phyloP scores from a whole-genome alignment of 2,329 filamentous ascomycete genomes.

The Penicillium sp. region DNA sequence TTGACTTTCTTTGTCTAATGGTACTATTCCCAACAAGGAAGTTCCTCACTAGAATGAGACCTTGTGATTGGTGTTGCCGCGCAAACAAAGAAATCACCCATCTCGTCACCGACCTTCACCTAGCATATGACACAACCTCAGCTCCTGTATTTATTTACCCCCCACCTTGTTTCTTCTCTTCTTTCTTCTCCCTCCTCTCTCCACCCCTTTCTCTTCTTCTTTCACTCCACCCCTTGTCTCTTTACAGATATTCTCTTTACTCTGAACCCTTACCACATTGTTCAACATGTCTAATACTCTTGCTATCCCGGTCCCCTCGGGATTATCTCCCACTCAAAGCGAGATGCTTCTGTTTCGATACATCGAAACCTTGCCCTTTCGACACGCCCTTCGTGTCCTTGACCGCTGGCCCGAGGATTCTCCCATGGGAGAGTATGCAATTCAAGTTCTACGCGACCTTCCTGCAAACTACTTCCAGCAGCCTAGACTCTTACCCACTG shows the following conservation, averaged over 20 bases:
- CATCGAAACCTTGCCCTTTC: neutral
- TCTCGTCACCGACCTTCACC: neutral
- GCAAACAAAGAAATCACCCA: conserved; percentile 1
- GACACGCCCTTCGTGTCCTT: neutral
- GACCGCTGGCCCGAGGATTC: neutral
- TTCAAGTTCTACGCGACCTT: neutral
- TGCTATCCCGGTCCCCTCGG: neutral
- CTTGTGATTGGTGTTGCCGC: neutral
- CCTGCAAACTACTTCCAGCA: neutral
- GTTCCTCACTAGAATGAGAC: neutral
- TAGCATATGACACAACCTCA: neutral
- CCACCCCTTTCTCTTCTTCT: neutral
- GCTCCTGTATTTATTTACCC: neutral
- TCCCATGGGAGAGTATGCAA: neutral
- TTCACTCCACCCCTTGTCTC: neutral
- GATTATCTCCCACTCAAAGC: neutral
- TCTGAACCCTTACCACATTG: neutral
- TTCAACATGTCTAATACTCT: neutral
- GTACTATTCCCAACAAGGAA: neutral
- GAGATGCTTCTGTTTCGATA: conserved; percentile 1
- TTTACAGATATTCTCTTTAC: too few relatives aligned
- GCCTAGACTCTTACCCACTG: neutral
- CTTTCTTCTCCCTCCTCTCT: neutral
- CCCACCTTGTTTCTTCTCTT: neutral
- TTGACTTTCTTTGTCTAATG: neutral